phyloP scores from a whole-genome alignment of 169 alveolate genomes.

The Eimeria praecox region DNA sequence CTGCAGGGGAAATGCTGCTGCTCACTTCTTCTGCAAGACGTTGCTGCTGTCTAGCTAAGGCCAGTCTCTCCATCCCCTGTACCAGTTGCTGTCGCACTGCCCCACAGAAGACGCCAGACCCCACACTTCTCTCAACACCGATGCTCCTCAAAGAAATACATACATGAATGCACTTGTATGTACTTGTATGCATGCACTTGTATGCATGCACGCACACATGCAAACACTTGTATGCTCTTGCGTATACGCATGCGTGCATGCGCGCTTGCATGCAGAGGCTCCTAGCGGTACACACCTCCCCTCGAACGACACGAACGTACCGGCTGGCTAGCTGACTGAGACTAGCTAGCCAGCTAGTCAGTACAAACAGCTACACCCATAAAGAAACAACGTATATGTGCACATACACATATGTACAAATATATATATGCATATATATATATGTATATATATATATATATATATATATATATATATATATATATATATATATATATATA shows the following conservation, averaged over 20 bases:
- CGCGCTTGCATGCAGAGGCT: too few species aligned
- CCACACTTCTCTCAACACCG: neutral
- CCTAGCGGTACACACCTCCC: too few species aligned
- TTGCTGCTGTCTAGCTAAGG: constrained; percentile 42
- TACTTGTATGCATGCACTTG: neutral
- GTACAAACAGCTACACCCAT: too few species aligned
- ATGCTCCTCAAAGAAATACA: neutral
- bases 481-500: too few species aligned
- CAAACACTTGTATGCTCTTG: neutral
- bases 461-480: too few species aligned
- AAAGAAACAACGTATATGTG: neutral
- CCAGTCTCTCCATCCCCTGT: constrained; percentile 25
- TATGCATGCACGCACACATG: neutral
- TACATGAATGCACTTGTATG: neutral
- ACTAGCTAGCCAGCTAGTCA: too few species aligned
- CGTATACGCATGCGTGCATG: neutral
- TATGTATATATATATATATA: too few species aligned
- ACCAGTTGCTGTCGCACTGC: constrained; percentile 41
- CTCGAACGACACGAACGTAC: too few species aligned
- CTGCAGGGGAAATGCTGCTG: neutral
- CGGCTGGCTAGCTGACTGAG: too few species aligned
- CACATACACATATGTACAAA: too few species aligned
- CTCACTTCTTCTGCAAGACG: constrained; percentile 11
- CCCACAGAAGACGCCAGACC: too few species aligned
- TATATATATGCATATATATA: too few species aligned